Evolutionary conservation across 768 basidiomycete genomes (phyloP), one percentile per base, ranked within the genome.

Genomic region (Cantharellus anzutake): DNA sequence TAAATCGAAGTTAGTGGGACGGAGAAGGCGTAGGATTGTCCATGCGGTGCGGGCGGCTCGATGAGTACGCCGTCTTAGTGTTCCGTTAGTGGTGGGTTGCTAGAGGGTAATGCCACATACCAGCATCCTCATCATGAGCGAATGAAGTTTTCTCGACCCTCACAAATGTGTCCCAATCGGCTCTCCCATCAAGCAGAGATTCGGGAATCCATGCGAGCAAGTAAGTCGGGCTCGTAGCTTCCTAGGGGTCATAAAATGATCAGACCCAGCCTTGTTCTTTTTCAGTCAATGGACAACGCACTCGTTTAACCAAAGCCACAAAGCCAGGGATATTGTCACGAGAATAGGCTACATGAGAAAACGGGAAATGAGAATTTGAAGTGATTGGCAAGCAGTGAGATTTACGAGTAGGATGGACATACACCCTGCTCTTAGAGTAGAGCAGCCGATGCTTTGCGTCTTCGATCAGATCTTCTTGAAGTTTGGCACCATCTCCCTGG

Each of bases 281-380:
- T 11, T 20, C 14, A 2, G 44, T 11, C 56, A 53, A 53, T 44
- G 58, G 63, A 59, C 59, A 41, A 66, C 83, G 59, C 64, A 90
- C 90, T 66, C 84, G 79, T 73, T 91, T 89, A 20, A 98, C 92
- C 60, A 99, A 76, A 14, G 86, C 83, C 4, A 92, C 82, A 68
- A 94, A 98, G 1, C 96, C 96, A 2, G 89, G 81, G 41, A 97
- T 87, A 70, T 97, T 94, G 70, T 98, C 96, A 66, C 85, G 78
- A 2, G 85, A 76, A 69, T 91, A 93, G 2, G 85, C 81, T 2
- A 92, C 94, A 37, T 11, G 52, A 37, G 11, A 7, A 11, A 37
- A 11, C 52, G 1, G 52, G 14, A 55, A 14, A 7, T 11, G 7
- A 11, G 14, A 37, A 55, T 7, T 7, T 37, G 7, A 7, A 7